phyloP scores from a whole-genome alignment of 2,329 filamentous ascomycete species.

The Exophiala sp. region DNA sequence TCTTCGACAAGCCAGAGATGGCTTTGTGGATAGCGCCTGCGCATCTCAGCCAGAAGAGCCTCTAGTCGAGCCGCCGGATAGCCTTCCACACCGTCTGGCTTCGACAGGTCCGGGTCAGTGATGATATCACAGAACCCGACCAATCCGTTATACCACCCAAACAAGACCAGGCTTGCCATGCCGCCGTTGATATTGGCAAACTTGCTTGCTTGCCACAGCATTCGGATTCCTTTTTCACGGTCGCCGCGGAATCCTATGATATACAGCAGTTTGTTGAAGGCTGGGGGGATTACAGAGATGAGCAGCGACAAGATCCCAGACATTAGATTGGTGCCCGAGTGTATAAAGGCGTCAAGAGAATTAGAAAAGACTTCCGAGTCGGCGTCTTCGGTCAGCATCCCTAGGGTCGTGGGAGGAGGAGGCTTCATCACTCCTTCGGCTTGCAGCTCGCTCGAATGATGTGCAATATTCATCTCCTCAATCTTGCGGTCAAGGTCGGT shows the following conservation, averaged over 20 bases:
- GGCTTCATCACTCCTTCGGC: slow-evolving; percentile 15
- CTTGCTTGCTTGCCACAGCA: slow-evolving; percentile 85
- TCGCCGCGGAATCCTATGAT: slow-evolving; percentile 91
- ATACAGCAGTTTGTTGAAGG: slow-evolving; percentile 78
- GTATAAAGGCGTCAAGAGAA: slow-evolving; percentile 78
- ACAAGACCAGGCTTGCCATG: slow-evolving; percentile 67
- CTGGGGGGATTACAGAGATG: slow-evolving; percentile 86
- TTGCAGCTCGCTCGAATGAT: slow-evolving; percentile 12
- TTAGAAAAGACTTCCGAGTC: slow-evolving; percentile 63
- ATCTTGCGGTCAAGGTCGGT: slow-evolving; percentile 23
- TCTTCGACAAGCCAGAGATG: slow-evolving; percentile 85
- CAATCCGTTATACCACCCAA: slow-evolving; percentile 84
- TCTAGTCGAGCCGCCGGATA: slow-evolving; percentile 66
- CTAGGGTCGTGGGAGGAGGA: slow-evolving; percentile 19
- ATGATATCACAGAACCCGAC: slow-evolving; percentile 84
- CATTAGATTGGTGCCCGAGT: slow-evolving; percentile 82
- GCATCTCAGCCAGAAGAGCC: slow-evolving; percentile 66
- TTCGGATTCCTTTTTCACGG: slow-evolving; percentile 68
- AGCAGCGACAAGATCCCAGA: slow-evolving; percentile 80
- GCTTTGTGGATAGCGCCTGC: slow-evolving; percentile 69
- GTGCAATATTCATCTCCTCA: slow-evolving; percentile 19
- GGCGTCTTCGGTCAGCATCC: slow-evolving; percentile 44
- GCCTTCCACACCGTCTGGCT: slow-evolving; percentile 56
- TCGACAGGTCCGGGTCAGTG: slow-evolving; percentile 45
- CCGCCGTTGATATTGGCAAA: slow-evolving; percentile 90